phyloP scores from a whole-genome alignment of 441 rosid genomes.

The Eutrema salsugineum region DNA sequence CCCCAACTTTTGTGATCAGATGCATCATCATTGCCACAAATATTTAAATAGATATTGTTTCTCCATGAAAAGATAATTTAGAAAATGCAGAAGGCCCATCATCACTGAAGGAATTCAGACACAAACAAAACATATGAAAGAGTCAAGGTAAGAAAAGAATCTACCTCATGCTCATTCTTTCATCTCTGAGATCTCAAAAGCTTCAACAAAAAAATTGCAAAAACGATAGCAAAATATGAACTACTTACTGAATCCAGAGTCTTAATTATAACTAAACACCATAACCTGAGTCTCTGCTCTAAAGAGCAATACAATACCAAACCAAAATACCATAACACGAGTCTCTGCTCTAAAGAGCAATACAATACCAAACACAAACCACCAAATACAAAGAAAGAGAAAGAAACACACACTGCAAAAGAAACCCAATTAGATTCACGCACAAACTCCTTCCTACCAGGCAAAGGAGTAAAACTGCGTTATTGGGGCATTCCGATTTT shows the following conservation, averaged over 20 bases:
- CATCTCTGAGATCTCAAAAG: neutral
- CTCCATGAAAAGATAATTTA: neutral
- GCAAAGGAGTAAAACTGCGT: slow-evolving; percentile 36
- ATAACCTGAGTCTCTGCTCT: neutral
- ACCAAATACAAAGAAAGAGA: neutral
- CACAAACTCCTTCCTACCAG: slow-evolving; percentile 49
- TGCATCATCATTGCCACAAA: neutral
- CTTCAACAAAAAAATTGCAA: neutral
- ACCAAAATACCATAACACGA: neutral
- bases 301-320: too few species aligned
- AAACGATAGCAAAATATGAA: neutral
- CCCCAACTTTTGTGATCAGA: neutral
- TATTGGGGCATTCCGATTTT: slow-evolving; percentile 23
- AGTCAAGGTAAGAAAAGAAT: neutral
- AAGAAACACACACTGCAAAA: slow-evolving; percentile 9
- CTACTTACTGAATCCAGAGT: neutral
- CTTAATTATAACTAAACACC: neutral
- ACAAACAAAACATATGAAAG: neutral
- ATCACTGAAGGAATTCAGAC: neutral
- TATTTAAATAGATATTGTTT: neutral
- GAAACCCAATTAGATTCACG: slow-evolving; percentile 59
- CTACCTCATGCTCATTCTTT: neutral
- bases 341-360: slow-evolving; percentile 5
- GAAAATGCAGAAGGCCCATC: neutral
- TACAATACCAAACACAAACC: slow-evolving; percentile 11